Conservation (phyloP, 2,329 filamentous ascomycete genomes). For the Aspergillus eucalypticola region DNA sequence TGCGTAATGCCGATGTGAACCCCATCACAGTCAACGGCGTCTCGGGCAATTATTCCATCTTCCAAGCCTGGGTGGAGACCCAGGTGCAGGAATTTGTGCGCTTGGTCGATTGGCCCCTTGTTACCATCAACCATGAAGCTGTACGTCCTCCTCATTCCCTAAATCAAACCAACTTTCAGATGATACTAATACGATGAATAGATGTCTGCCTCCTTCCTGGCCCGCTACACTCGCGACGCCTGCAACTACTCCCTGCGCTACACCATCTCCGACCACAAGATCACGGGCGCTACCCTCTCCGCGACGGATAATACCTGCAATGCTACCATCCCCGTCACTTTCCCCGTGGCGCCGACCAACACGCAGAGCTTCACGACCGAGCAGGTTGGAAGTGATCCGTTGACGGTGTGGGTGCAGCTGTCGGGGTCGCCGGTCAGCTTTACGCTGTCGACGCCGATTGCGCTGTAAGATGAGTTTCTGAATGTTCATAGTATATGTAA, state of each 20-base stretch:
- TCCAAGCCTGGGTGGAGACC: conserved; percentile 60
- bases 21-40: conserved; percentile 53
- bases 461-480: conserved; percentile 24
- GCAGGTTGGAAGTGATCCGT: conserved; percentile 56
- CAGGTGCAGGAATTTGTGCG: conserved; percentile 56
- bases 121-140: conserved; percentile 59
- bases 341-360: conserved; percentile 49
- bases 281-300: conserved; percentile 54
- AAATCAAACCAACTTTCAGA: too few relatives aligned
- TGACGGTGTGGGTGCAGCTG: conserved; percentile 53
- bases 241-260: conserved; percentile 55
- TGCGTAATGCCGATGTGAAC: conserved; percentile 53
- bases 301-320: conserved; percentile 53
- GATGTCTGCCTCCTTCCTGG: conserved; percentile 53
- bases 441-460: conserved; percentile 42
- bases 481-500: too few relatives aligned
- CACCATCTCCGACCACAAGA: conserved; percentile 46
- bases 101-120: conserved; percentile 56
- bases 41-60: conserved; percentile 51
- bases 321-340: conserved; percentile 56
- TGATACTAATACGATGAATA: conserved; percentile 13
- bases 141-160: conserved; percentile 26
- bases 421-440: conserved; percentile 49
- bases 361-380: conserved; percentile 51
- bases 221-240: conserved; percentile 55